These are phyloP conservation scores for Trichoderma sp. DNA, from an alignment of 2,329 filamentous ascomycete species.

Conservation along the genomic window DNA sequence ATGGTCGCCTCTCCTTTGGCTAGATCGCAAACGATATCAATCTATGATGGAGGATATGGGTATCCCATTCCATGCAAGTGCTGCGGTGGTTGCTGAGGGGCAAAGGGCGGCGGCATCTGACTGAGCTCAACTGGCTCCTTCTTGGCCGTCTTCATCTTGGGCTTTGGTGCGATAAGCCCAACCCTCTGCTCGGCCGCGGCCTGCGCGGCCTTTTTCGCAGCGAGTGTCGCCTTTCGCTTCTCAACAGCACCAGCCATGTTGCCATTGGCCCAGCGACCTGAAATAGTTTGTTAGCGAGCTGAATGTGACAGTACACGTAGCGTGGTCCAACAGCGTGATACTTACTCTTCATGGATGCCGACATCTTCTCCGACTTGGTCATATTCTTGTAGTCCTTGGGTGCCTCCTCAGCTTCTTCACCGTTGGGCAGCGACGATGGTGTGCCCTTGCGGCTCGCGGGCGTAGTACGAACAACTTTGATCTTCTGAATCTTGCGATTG, in stretches of 20 bases:
- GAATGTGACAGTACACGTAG: neutral
- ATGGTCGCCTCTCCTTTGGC: neutral
- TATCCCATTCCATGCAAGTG: conserved; percentile 37
- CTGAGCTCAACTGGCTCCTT: conserved; percentile 36
- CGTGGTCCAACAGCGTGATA: conserved; percentile 3
- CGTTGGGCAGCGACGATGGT: conserved; percentile 30
- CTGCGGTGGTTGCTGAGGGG: conserved; percentile 32
- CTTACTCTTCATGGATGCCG: conserved; percentile 65
- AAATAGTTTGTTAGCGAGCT: conserved; percentile 32
- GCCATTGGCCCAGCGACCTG: conserved; percentile 62
- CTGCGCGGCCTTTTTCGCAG: conserved; percentile 58
- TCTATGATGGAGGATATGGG: conserved; percentile 29
- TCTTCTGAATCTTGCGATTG: conserved; percentile 41
- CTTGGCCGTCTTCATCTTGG: conserved; percentile 40
- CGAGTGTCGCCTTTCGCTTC: conserved; percentile 61
- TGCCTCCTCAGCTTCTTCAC: conserved; percentile 43
- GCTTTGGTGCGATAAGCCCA: conserved; percentile 43
- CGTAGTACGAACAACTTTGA: conserved; percentile 41
- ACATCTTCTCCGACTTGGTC: conserved; percentile 68
- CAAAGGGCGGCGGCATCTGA: conserved; percentile 26
- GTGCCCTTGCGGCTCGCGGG: conserved; percentile 36
- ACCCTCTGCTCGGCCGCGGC: conserved; percentile 43
- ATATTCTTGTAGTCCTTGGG: conserved; percentile 60
- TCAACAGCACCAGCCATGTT: conserved; percentile 62
- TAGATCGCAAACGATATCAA: neutral